A percentile compares a stretch with the other conserved stretches of the same genome.
These are phyloP conservation scores for Nakazawaea populi DNA, from an alignment of 805 yeast genomes.

Conservation along the genomic window DNA sequence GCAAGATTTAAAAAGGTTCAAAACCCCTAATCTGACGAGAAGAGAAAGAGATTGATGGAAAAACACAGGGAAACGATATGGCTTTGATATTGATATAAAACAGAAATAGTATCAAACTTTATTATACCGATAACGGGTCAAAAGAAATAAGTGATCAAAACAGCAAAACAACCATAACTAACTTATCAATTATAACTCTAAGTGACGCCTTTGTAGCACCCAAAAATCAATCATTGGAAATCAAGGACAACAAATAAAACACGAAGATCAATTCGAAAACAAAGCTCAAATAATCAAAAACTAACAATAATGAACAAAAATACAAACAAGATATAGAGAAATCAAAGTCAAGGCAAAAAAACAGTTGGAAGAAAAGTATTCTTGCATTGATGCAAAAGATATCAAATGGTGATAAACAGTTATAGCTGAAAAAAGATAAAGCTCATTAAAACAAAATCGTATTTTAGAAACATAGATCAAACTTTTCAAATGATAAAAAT, in stretches of 20 bases:
- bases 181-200: background rate
- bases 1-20: no score
- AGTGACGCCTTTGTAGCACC: background rate
- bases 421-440: background rate
- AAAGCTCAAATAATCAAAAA: no score
- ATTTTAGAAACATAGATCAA: background rate
- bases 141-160: background rate
- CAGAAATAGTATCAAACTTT: background rate
- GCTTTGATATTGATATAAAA: background rate
- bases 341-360: background rate
- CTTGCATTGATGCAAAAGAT: no score
- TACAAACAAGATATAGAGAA: background rate
- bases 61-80: background rate
- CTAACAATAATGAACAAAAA: background rate
- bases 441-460: background rate
- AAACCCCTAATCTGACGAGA: no score
- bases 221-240: background rate
- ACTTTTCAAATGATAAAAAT: background rate
- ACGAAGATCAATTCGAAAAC: no score
- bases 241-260: background rate
- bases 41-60: no score
- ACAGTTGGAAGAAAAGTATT: background rate
- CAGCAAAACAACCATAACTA: background rate
- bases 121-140: background rate
- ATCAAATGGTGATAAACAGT: background rate